A percentile compares a stretch with the other conserved stretches of the same genome.
These are phyloP conservation scores for Jimgerdemannia flammicorona DNA, from an alignment of 192 early-diverging fungal genomes.

Conservation along the genomic window DNA sequence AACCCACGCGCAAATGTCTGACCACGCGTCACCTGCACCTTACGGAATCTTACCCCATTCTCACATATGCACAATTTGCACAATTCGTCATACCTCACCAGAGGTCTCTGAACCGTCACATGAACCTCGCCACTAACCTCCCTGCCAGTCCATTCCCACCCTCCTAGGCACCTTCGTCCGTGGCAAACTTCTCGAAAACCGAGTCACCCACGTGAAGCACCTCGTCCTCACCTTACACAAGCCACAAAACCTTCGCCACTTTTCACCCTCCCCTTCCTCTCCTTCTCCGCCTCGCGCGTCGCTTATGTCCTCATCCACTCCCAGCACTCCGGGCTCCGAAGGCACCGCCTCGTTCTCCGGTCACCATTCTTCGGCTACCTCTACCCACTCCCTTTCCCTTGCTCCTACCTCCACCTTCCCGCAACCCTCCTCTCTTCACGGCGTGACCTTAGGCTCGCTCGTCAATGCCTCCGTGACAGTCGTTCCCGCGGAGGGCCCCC, in stretches of 20 bases:
- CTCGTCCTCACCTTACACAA: not conserved
- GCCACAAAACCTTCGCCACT: not conserved
- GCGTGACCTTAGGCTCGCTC: constrained; percentile 23
- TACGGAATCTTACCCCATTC: too few relatives aligned
- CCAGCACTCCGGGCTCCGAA: not conserved
- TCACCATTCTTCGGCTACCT: not conserved
- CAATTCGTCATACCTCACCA: too few relatives aligned
- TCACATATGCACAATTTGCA: too few relatives aligned
- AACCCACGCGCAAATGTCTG: too few relatives aligned
- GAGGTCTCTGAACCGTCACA: too few relatives aligned
- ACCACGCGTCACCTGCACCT: too few relatives aligned
- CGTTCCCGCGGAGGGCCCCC: constrained; percentile 18
- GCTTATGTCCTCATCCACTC: not conserved
- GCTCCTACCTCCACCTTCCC: not conserved
- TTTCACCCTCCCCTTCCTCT: not conserved
- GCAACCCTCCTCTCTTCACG: not conserved
- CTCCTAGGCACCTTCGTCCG: too few relatives aligned
- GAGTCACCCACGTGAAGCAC: not conserved
- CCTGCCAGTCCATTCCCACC: too few relatives aligned
- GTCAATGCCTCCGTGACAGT: constrained; percentile 41
- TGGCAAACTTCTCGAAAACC: not conserved
- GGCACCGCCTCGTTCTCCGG: not conserved
- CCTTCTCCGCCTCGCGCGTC: not conserved
- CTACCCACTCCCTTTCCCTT: not conserved
- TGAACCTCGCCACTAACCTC: too few relatives aligned